Conservation (phyloP, 805 yeast species). For the Sugiyamaella marilandica region DNA sequence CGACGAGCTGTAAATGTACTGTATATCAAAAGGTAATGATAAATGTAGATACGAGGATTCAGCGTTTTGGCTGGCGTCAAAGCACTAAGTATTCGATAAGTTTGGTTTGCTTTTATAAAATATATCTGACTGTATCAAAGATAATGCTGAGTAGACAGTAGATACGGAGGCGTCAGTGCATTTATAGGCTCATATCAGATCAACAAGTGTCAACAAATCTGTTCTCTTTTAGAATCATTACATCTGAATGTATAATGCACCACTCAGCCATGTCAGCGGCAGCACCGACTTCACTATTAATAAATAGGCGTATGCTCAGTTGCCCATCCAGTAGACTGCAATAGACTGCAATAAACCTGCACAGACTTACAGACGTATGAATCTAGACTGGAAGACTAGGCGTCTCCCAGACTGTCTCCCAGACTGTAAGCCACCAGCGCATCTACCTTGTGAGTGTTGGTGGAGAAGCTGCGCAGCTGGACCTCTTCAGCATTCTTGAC, state of each 20-base stretch:
- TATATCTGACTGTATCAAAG: background rate
- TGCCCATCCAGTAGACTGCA: no score
- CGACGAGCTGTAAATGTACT: conserved; percentile 45
- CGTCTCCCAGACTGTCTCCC: conserved; percentile 30
- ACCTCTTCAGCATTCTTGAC: conserved; percentile 62
- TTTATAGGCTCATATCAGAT: no score
- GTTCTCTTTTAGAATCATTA: background rate
- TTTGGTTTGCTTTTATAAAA: background rate
- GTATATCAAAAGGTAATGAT: background rate
- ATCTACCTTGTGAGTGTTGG: conserved; percentile 64
- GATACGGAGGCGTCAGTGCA: no score
- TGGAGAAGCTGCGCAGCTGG: conserved; percentile 60
- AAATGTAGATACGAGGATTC: conserved; percentile 2
- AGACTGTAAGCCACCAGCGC: conserved; percentile 61
- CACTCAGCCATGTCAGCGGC: background rate
- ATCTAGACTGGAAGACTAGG: conserved; percentile 2
- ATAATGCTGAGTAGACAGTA: background rate
- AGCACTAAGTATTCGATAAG: background rate
- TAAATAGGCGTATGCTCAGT: no score
- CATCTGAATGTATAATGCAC: background rate
- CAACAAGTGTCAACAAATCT: background rate
- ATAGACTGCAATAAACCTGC: no score
- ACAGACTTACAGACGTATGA: no score
- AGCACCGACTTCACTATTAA: no score
- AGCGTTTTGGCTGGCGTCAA: background rate